Conservation (phyloP, 2,329 filamentous ascomycete species). For the Colletotrichum karsti region DNA sequence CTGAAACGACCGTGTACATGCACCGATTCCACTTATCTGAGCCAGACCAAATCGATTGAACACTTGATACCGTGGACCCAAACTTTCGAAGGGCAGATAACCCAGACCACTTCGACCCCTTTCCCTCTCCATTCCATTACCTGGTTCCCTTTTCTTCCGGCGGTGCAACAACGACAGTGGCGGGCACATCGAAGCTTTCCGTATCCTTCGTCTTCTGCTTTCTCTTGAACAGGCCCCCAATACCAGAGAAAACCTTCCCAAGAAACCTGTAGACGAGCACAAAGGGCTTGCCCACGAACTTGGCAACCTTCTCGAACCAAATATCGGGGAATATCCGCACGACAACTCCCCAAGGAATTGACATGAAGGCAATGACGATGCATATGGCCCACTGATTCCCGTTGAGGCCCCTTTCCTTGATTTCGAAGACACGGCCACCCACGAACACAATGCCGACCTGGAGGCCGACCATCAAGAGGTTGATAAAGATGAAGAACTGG, state of each 20-base stretch:
- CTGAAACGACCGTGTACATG: too few relatives aligned
- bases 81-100: too few relatives aligned
- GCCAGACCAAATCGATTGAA: too few relatives aligned
- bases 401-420: conserved; percentile 46
- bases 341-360: conserved; percentile 57
- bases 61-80: too few relatives aligned
- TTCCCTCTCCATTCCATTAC: background rate
- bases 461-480: conserved; percentile 63
- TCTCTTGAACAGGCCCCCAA: conserved; percentile 16
- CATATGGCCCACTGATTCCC: conserved; percentile 64
- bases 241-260: background rate
- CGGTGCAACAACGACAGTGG: conserved; percentile 2
- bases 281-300: conserved; percentile 98
- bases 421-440: conserved; percentile 63
- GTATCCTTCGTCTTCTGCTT: background rate
- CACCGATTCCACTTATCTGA: too few relatives aligned
- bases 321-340: conserved; percentile 60
- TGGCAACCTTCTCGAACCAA: conserved; percentile 92
- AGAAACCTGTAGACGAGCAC: conserved; percentile 76
- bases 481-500: conserved; percentile 66
- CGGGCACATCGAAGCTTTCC: background rate
- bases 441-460: conserved; percentile 67
- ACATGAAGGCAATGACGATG: conserved; percentile 56
- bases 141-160: background rate
- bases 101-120: too few relatives aligned